Evolutionary conservation across 163 green algal species (phyloP).

Genomic region (Volvox carteri): DNA sequence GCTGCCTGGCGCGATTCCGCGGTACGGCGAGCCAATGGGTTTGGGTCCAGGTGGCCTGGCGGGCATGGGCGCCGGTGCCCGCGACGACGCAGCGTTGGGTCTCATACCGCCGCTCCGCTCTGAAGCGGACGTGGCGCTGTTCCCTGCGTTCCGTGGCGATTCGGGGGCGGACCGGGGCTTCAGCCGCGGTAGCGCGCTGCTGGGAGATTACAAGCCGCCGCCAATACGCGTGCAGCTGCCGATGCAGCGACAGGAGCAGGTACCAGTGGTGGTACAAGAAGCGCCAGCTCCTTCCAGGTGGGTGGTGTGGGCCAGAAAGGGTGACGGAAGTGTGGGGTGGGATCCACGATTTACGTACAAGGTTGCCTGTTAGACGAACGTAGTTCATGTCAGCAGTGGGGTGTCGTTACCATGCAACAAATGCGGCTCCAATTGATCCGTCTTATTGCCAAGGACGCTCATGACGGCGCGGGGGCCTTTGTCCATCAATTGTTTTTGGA

Average conservation of each 20-base stretch:
- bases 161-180: conserved; percentile 54
- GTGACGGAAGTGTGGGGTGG: too few species aligned
- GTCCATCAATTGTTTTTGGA: too few species aligned
- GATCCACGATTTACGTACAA: too few species aligned
- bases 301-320: too few species aligned
- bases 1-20: conserved; percentile 70
- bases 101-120: conserved; percentile 86
- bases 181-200: conserved; percentile 68
- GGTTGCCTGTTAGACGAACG: too few species aligned
- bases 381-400: too few species aligned
- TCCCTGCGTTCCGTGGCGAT: conserved; percentile 53
- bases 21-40: conserved; percentile 45
- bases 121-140: conserved; percentile 56
- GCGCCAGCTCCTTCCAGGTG: conserved; percentile 38
- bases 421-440: too few species aligned
- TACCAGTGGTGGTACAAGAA: not conserved
- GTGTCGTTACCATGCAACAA: too few species aligned
- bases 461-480: too few species aligned
- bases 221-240: conserved; percentile 34
- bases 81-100: conserved; percentile 71
- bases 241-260: not conserved
- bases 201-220: conserved; percentile 79
- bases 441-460: too few species aligned
- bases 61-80: conserved; percentile 5
- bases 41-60: conserved; percentile 4